Base-by-base conservation (phyloP, 2,329 filamentous ascomycete genomes). In the Colletotrichum sp. region DNA sequence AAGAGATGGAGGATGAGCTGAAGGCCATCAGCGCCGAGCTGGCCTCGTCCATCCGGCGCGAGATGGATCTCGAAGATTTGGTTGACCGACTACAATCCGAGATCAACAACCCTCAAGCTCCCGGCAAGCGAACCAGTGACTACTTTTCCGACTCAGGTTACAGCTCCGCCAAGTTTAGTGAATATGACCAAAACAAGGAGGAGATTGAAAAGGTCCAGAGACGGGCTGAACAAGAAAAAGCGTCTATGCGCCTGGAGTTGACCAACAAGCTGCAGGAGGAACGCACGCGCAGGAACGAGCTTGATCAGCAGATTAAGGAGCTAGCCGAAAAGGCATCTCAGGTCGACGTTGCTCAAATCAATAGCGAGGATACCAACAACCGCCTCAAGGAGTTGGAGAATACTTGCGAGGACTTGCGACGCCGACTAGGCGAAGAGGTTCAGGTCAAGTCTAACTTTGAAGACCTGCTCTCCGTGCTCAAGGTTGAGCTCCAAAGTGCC, bases 101-200 rank as follows among this genome's bases (percentile, higher is more conserved):
- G 81, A 89, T 90, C 78, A 90, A 89, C 84, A 89, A 92, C 85
- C 82, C 89, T 81, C 86, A 89, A 84, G 82, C 88, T 79, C 80
- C 90, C 32, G 93, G 91, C 78, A 94, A 94, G 83, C 92, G 96
- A 77, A 98, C 95, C 12, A 99, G 97, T 86, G 97, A 99, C 86
- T 99, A 99, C 86, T 99, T 97, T 84, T 99, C 97, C 4, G 97
- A 99, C 84, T 98, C 96, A 7, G 97, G 97, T 36, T 94, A 95
- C 74, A 96, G 95, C 84, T 96, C 95, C 2, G 90, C 95, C 69
- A 94, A 95, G 81, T 94, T 93, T 81, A 93, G 94, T 77, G 93
- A 95, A 63, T 88, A 88, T 76, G 92, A 93, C 75, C 88, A 91
- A 59, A 89, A 88, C 36, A 90, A 89, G 66, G 92, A 93, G 81